Percentiles rank a stretch among this genome's conserved stretches.
Conservation (phyloP, 2,329 filamentous ascomycete genomes). For the Ceratocystis colombiana region DNA sequence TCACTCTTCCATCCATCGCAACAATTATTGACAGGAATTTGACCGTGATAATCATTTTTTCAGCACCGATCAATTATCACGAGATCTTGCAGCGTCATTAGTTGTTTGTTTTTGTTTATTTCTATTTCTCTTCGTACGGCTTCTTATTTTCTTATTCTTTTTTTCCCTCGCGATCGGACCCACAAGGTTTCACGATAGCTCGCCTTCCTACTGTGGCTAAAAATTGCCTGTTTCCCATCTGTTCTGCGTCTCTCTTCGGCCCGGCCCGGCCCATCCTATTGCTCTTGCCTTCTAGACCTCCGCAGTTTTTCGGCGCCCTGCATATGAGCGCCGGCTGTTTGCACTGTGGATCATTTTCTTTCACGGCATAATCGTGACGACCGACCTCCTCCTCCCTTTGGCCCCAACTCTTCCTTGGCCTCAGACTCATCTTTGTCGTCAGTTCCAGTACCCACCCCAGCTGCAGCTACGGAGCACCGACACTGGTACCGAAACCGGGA, state of each 20-base stretch:
- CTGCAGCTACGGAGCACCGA: conserved; percentile 13
- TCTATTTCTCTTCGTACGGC: not conserved
- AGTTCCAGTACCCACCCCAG: not conserved
- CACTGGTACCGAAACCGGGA: conserved; percentile 1
- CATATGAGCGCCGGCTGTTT: conserved; percentile 24
- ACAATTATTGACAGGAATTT: conserved; percentile 11
- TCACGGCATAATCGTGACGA: conserved; percentile 25
- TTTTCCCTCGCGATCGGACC: not conserved
- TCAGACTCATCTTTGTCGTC: too few relatives aligned
- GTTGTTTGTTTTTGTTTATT: conserved; percentile 8
- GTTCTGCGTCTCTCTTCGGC: not conserved
- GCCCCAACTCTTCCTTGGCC: conserved; percentile 16
- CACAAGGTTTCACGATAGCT: conserved; percentile 10
- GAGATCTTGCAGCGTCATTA: conserved; percentile 22
- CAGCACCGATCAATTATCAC: conserved; percentile 1
- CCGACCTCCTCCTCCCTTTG: conserved; percentile 22
- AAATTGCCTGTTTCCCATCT: not conserved
- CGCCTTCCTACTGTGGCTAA: not conserved
- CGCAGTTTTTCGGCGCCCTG: conserved; percentile 25
- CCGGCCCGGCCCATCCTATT: not conserved
- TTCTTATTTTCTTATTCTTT: not conserved
- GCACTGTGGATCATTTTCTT: conserved; percentile 24
- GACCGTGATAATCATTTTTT: not conserved
- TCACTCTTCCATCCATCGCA: not conserved
- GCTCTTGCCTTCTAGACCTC: not conserved